Evolutionary conservation across 2,329 filamentous ascomycete genomes (phyloP).

Genomic region (Colletotrichum lupini): DNA sequence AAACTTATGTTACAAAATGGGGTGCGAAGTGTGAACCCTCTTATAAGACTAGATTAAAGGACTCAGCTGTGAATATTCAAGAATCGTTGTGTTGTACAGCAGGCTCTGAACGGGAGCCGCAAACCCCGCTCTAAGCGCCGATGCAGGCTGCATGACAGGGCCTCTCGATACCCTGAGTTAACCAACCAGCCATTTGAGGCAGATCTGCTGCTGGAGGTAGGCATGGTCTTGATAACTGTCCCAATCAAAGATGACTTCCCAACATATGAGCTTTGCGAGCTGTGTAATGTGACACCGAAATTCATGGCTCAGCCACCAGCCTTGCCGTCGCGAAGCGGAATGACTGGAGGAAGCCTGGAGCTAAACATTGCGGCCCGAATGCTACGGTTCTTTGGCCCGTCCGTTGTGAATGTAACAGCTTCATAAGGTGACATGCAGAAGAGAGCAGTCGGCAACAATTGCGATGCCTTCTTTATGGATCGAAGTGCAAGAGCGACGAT

Average conservation of each 20-base stretch:
- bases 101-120: slow-evolving; percentile 2
- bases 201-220: neutral
- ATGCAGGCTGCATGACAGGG: neutral
- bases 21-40: neutral
- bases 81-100: neutral
- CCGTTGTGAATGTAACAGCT: neutral
- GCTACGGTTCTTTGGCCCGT: neutral
- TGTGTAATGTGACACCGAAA: neutral
- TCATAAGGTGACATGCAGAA: neutral
- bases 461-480: neutral
- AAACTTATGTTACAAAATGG: too few relatives aligned
- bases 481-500: neutral
- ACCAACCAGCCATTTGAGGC: slow-evolving; percentile 11
- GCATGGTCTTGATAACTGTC: neutral
- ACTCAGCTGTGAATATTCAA: neutral
- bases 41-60: neutral
- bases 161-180: neutral
- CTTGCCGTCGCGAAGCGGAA: neutral
- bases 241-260: neutral
- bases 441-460: neutral
- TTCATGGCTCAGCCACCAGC: neutral
- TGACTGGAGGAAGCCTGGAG: neutral
- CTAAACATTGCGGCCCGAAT: neutral
- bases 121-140: slow-evolving; percentile 1
- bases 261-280: neutral